Evolutionary conservation across 441 rosid species (phyloP), one percentile per base, ranked within the genome.

Genomic region (Mallotus repandus): DNA sequence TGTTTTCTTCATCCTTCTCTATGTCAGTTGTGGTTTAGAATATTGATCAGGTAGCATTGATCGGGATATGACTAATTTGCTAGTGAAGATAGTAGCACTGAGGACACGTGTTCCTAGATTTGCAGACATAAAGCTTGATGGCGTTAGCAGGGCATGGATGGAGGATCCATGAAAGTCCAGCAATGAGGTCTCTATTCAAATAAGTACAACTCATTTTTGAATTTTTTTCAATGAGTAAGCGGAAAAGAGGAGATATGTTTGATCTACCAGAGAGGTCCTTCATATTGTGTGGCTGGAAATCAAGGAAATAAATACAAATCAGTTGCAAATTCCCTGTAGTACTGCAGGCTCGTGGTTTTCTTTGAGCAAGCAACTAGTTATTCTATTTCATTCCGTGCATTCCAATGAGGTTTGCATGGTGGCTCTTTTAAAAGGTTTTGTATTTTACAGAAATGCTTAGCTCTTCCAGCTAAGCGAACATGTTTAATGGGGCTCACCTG

Each of bases 201-300:
- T 9, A 22, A 66, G 11, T 18, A 16, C 6, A 16, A 68, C 70
- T 15, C 46, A 49, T 16, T 7, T 4, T 18, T 4, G 58, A 67
- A 16, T 5, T 25, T 9, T 3, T 4, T 18, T 4, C 46, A 67
- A 16, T 5, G 11, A 50, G 43, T 8, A 66, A 29, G 46, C 29
- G 41, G 15, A 29, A 50, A 66, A 29, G 59, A 52, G 41, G 9
- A 29, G 46, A 67, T 41, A 32, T 32, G 38, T 14, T 43, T 66
- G 41, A 66, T 48, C 43, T 32, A 29, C 21, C 14, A 45, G 19
- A 13, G 9, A 25, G 69, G 69, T 9, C 55, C 53, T 22, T 48
- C 25, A 56, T 68, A 54, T 53, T 68, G 15, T 68, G 60, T 32
- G 60, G 71, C n/a, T 35, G 61, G 61, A 54, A 68, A 68, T 68